Conservation (phyloP, 176 grass and related monocot genomes). For the Aegilops tauschii region DNA sequence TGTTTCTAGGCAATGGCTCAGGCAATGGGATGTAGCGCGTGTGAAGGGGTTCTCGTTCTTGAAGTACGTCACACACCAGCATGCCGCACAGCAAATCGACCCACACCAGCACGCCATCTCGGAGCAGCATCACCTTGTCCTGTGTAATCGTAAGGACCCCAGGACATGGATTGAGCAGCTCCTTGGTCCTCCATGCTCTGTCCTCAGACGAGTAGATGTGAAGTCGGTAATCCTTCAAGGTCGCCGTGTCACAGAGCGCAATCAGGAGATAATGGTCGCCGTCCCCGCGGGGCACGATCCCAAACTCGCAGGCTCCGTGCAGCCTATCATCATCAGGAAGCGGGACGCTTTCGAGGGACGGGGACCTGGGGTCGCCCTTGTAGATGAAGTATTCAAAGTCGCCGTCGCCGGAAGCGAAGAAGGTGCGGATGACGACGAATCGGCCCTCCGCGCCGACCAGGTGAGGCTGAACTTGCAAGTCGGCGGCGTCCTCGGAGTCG, state of each 20-base stretch:
- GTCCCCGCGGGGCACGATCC: not conserved
- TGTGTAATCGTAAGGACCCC: not conserved
- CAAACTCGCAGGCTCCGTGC: not conserved
- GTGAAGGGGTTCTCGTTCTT: not conserved
- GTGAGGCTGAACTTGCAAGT: not conserved
- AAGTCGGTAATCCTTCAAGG: not conserved
- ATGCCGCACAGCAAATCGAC: not conserved
- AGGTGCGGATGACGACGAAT: not conserved
- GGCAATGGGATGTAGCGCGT: constrained; percentile 10
- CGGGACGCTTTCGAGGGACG: not conserved
- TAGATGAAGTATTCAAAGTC: not conserved
- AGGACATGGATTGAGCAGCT: not conserved
- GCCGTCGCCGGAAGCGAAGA: not conserved
- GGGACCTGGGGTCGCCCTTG: not conserved
- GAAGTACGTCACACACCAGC: not conserved
- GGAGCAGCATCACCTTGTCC: not conserved
- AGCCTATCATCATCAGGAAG: not conserved
- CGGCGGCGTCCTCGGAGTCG: not conserved
- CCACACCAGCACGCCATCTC: not conserved
- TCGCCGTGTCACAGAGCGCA: not conserved
- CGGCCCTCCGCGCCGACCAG: not conserved
- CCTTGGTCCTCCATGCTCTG: not conserved
- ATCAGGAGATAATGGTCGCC: not conserved
- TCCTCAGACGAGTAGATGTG: constrained; percentile 3
- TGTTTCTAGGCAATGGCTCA: not conserved